Evolutionary conservation across 768 basidiomycete species (phyloP).

Genomic region (Sarcomyxa edulis): DNA sequence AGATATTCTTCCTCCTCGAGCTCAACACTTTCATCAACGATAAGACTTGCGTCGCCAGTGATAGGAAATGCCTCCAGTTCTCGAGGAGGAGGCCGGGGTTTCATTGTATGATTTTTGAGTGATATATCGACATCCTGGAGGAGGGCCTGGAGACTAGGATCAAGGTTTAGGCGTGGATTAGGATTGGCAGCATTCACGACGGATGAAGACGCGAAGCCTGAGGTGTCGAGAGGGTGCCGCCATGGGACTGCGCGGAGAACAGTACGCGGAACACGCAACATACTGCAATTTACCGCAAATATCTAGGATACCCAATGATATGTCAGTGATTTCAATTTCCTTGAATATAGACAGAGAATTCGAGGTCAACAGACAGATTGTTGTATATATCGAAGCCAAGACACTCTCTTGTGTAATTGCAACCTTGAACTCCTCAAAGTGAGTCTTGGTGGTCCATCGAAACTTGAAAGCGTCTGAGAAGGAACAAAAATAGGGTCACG

Average conservation of each 20-base stretch:
- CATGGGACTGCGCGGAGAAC: background rate
- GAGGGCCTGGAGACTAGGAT: constrained; percentile 58
- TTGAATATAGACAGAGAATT: no score
- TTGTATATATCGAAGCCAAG: no score
- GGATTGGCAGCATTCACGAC: constrained; percentile 29
- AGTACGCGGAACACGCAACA: constrained; percentile 10
- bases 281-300: background rate
- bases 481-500: no score
- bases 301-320: no score
- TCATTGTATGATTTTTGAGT: constrained; percentile 33
- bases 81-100: constrained; percentile 22
- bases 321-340: no score
- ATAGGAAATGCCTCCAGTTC: constrained; percentile 53
- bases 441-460: no score
- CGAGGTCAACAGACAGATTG: no score
- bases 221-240: background rate
- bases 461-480: no score
- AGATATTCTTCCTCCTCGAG: constrained; percentile 18
- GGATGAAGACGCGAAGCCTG: constrained; percentile 19
- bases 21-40: constrained; percentile 25
- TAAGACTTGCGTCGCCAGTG: constrained; percentile 24
- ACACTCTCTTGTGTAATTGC: no score
- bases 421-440: no score
- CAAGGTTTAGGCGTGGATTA: constrained; percentile 60
- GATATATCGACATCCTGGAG: constrained; percentile 68